Percentiles rank a stretch among this genome's conserved stretches.
These are phyloP conservation scores for Zygosaccharomyces lentus DNA, from an alignment of 805 yeast species.

Conservation along the genomic window DNA sequence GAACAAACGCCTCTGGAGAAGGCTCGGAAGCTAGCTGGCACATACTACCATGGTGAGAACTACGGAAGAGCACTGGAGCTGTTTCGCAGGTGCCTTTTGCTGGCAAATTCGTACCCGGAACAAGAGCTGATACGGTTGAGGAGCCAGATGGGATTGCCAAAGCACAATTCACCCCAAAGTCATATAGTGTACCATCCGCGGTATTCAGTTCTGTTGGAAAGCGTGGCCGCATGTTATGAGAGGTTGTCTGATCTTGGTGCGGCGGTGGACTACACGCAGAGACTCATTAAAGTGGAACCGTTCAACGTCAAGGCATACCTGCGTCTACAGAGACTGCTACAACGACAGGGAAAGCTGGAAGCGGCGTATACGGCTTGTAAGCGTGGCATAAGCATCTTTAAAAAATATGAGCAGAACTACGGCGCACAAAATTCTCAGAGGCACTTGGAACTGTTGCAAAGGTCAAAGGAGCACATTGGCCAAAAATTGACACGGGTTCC, in stretches of 20 bases:
- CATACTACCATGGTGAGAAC: conserved; percentile 24
- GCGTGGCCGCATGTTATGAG: conserved; percentile 29
- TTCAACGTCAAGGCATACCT: conserved; percentile 28
- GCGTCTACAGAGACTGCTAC: conserved; percentile 27
- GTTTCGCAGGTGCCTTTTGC: conserved; percentile 26
- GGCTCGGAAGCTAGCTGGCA: conserved; percentile 29
- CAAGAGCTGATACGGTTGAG: conserved; percentile 17
- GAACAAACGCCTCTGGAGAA: conserved; percentile 24
- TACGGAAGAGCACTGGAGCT: conserved; percentile 26
- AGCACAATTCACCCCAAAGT: conserved; percentile 8
- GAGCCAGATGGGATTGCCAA: conserved; percentile 9
- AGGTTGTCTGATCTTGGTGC: conserved; percentile 23
- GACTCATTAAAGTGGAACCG: conserved; percentile 25
- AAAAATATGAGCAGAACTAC: conserved; percentile 12
- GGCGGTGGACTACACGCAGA: conserved; percentile 22
- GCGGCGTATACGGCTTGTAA: conserved; percentile 24
- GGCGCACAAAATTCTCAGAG: conserved; percentile 15
- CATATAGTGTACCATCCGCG: conserved; percentile 26
- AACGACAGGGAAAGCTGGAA: conserved; percentile 16
- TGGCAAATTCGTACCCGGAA: conserved; percentile 25
- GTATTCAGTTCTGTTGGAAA: conserved; percentile 26
- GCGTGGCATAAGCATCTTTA: conserved; percentile 16
- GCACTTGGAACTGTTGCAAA: conserved; percentile 7
- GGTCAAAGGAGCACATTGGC: not conserved
- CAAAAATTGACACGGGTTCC: conserved; percentile 1